phyloP scores from a whole-genome alignment of 2,329 filamentous ascomycete genomes.

The Exophiala alcalophila region DNA sequence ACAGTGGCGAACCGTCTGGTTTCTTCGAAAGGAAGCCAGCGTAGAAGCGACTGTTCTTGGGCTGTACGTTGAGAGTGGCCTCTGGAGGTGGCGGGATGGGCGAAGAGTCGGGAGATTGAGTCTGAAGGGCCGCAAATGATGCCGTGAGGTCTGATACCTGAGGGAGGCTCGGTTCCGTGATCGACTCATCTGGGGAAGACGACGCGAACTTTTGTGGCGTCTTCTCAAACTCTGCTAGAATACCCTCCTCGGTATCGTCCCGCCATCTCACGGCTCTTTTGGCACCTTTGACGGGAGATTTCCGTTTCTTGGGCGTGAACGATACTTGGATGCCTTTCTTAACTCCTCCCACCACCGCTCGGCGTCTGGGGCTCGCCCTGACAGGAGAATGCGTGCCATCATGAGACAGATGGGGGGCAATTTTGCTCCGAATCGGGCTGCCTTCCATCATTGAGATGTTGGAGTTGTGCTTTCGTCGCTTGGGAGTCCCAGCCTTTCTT shows the following conservation, averaged over 20 bases:
- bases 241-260: conserved; percentile 82
- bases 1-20: conserved; percentile 59
- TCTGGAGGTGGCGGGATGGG: conserved; percentile 57
- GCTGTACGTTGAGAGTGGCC: conserved; percentile 57
- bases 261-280: conserved; percentile 87
- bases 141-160: conserved; percentile 53
- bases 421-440: conserved; percentile 49
- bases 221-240: conserved; percentile 84
- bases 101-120: conserved; percentile 50
- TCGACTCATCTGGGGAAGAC: conserved; percentile 45
- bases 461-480: conserved; percentile 55
- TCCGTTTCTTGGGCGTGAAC: conserved; percentile 80
- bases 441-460: conserved; percentile 41
- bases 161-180: conserved; percentile 51
- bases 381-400: conserved; percentile 63
- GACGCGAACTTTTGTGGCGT: conserved; percentile 67
- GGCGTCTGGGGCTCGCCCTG: conserved; percentile 76
- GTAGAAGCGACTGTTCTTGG: conserved; percentile 76
- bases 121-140: conserved; percentile 34
- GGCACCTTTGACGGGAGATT: conserved; percentile 54
- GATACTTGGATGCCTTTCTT: conserved; percentile 65
- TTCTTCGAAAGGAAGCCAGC: conserved; percentile 78
- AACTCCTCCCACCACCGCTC: conserved; percentile 58
- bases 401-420: conserved; percentile 30
- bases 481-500: conserved; percentile 70